Conservation (phyloP, 306 rosid species). For the Ormosia emarginata region DNA sequence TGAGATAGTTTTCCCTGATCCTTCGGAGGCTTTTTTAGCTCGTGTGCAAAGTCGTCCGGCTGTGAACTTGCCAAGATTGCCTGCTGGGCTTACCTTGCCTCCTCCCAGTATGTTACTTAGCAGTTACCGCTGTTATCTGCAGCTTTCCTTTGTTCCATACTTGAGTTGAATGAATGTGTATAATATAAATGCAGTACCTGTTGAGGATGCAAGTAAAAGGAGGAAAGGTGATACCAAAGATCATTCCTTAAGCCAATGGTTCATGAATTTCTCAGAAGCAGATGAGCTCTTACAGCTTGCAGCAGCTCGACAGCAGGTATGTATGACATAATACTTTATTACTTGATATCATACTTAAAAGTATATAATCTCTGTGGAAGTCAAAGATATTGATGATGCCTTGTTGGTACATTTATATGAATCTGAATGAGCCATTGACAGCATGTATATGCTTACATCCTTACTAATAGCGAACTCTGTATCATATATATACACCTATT, state of each 20-base stretch:
- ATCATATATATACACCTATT: neutral
- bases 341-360: conserved; percentile 1
- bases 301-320: conserved; percentile 82
- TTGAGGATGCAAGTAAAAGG: conserved; percentile 63
- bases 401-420: conserved; percentile 7
- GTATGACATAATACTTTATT: neutral
- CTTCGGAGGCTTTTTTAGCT: conserved; percentile 63
- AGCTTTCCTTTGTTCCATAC: conserved; percentile 15
- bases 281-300: conserved; percentile 85
- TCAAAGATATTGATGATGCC: conserved; percentile 4
- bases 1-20: conserved; percentile 75
- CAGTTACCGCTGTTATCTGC: neutral
- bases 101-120: conserved; percentile 50
- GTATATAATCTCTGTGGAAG: conserved; percentile 12
- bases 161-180: conserved; percentile 8
- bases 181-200: conserved; percentile 45
- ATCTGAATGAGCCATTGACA: conserved; percentile 13
- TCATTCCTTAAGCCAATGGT: conserved; percentile 65
- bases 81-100: conserved; percentile 56
- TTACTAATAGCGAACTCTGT: neutral
- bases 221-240: conserved; percentile 74
- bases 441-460: neutral
- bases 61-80: conserved; percentile 56
- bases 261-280: conserved; percentile 75
- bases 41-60: conserved; percentile 62